These are phyloP conservation scores for Fulvia fulva DNA, from an alignment of 2,329 filamentous ascomycete species.

Conservation along the genomic window DNA sequence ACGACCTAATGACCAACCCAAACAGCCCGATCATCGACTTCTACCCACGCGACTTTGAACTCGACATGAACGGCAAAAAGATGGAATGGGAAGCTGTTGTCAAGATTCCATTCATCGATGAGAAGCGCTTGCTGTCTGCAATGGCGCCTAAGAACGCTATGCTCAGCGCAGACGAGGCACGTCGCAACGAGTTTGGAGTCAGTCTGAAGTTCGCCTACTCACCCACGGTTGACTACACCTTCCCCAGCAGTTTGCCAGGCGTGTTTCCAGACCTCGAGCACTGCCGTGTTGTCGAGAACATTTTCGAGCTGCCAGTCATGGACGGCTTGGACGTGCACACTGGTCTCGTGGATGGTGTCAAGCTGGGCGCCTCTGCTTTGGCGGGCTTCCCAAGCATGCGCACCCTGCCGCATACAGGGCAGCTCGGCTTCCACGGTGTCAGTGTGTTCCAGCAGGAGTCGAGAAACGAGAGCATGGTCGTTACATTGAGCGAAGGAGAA, in stretches of 20 bases:
- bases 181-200: constrained; percentile 85
- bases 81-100: constrained; percentile 99
- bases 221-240: constrained; percentile 70
- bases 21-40: constrained; percentile 95
- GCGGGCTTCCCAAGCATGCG: constrained; percentile 91
- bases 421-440: constrained; percentile 81
- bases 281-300: constrained; percentile 92
- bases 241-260: constrained; percentile 81
- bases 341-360: constrained; percentile 77
- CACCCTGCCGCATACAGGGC: constrained; percentile 76
- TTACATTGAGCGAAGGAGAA: constrained; percentile 76
- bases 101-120: constrained; percentile 98
- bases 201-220: constrained; percentile 90
- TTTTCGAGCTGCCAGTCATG: constrained; percentile 88
- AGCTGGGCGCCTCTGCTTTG: constrained; percentile 76
- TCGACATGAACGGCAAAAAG: constrained; percentile 99
- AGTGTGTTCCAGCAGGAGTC: constrained; percentile 95
- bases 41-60: constrained; percentile 91
- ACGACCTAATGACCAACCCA: constrained; percentile 85
- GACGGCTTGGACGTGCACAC: constrained; percentile 83
- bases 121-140: constrained; percentile 74
- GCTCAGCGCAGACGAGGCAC: constrained; percentile 72
- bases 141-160: constrained; percentile 81
- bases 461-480: constrained; percentile 91
- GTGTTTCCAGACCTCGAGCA: constrained; percentile 84